Base-by-base conservation (phyloP, 1,284 basidiomycete species). In the Termitomyces sp. region DNA sequence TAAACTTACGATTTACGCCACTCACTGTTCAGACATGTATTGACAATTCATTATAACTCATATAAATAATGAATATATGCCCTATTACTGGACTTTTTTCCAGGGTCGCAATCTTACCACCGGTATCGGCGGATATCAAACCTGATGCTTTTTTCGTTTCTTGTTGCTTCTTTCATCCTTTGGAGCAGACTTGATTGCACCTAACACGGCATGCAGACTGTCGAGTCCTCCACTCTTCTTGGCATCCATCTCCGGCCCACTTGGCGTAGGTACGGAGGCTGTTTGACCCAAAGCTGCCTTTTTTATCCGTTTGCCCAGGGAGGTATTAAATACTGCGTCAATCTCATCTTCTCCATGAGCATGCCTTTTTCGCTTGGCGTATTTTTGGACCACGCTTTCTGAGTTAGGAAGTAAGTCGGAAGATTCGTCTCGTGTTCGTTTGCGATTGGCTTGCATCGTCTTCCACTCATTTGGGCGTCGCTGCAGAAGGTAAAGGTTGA, bases 381-480 rank as follows among this genome's bases (percentile, higher is more conserved):
- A 56, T 55, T 61, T 53, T 33, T 50, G 48, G 17, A 34, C 5
- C 24, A 44, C 24, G 33, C 57, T 24, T 5, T 49, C 39, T 50
- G 57, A 39, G 39, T 40, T 28, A 30, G 53, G 42, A n/a, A 52
- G 40, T 45, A 61, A 15, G 36, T 42, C 8, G 48, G 40, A 50
- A 49, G 40, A 6, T 52, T 61, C 52, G 50, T 57, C 41, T 26
- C 50, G 51, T 47, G 46, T 36, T 13, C 55, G 65, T 58, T 68
- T 72, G 47, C 64, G 64, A 46, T 71, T 69, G 1, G 72, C 69
- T 56, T 80, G 78, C 53, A 81, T 64, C 53, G 78, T 80, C 64
- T 84, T 83, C 94, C 94, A 98, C 58, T 92, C 87, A 10, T 90
- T 85, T 13, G 90, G 86, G 55, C 84, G 78, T 39, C 90, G 82